Evolutionary conservation across 2,329 filamentous ascomycete species (phyloP), one percentile per base, ranked within the genome.

Genomic region (Phialophora chinensis): DNA sequence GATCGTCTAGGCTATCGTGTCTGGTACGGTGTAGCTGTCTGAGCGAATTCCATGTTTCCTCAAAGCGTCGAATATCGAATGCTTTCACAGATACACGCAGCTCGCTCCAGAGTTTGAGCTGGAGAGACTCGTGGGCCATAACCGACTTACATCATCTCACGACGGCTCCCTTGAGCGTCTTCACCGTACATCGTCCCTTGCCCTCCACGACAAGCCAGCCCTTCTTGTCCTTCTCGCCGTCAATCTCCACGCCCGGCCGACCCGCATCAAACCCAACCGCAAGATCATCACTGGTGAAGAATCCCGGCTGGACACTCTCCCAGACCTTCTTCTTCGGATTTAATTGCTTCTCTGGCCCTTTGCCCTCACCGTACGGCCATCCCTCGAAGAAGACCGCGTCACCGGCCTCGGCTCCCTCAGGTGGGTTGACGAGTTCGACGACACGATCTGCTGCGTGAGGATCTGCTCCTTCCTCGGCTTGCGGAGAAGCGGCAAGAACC

Each of bases 281-380:
- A 60, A 94, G 84, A 55, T 79, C 80, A 7, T 90, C 90, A 1
- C 90, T 96, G 7, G 94, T 99, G 33, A 91, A 96, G 82, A 98
- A 98, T 0, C 94, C 95, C 0, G 93, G 93, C 85, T 98, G 94
- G 81, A 97, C 92, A 10, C 86, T 92, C 85, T 99, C 95, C 93
- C 94, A 98, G 68, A 98, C 84, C 89, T 98, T 98, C 89, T 98
- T 99, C 90, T 99, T 99, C 66, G 95, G 95, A 85, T 98, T 99
- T 65, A 99, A 86, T 60, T 94, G 88, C 69, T 90, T 90, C 85
- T 99, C 95, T 0, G 95, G 93, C 0, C 72, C 72, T 47, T 70
- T 71, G 14, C 71, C 71, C 84, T 96, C 91, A 66, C 92, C 93
- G 79, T 92, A 86, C 55, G 72, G 75, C 89, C 92, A 99, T 56